Evolutionary conservation across 176 grass and related monocot species (phyloP), one percentile per base, ranked within the genome.

Genomic region (Chrysopogon serrulatus): DNA sequence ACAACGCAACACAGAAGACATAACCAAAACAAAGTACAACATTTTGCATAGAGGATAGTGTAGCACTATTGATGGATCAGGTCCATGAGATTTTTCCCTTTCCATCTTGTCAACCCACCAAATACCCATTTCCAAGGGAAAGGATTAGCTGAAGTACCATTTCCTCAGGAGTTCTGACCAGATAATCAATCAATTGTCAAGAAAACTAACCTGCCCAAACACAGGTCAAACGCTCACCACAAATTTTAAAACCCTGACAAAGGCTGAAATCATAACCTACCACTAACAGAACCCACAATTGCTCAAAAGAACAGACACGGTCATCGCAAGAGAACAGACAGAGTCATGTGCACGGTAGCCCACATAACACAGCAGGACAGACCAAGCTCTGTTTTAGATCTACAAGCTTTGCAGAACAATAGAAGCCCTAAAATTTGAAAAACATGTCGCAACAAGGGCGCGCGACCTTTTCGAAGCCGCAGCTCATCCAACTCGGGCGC

Each of bases 321-420:
- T 2, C 35, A 6, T 30, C n/a, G n/a, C n/a, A n/a, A n/a, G n/a
- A 2, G 0, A 65, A 68, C 16, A 45, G 56, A 44, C 27, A 11
- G 5, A 16, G 28, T 2, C 35, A 6, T 30, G 6, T 10, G 17
- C 60, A 32, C 4, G 14, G 3, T 27, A 65, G 24, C 18, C 10
- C 2, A n/a, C 19, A 82, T 5, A 30, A 47, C 6, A 73, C 56
- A 66, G 18, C 11, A 21, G 78, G 7, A 24, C 2, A 45, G 12
- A n/a, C 2, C 11, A 67, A 73, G 28, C 42, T 14, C 30, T 73
- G 36, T 30, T 10, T 19, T 32, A 86, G 84, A 90, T 83, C 73
- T 79, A 67, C 41, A 59, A 68, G 19, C 28, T 6, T 21, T 5
- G 18, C 23, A 16, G 4, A 14, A 65, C 15, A 1, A 28, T 2